Conservation (phyloP, 768 basidiomycete species). For the Amyloporia xantha region DNA sequence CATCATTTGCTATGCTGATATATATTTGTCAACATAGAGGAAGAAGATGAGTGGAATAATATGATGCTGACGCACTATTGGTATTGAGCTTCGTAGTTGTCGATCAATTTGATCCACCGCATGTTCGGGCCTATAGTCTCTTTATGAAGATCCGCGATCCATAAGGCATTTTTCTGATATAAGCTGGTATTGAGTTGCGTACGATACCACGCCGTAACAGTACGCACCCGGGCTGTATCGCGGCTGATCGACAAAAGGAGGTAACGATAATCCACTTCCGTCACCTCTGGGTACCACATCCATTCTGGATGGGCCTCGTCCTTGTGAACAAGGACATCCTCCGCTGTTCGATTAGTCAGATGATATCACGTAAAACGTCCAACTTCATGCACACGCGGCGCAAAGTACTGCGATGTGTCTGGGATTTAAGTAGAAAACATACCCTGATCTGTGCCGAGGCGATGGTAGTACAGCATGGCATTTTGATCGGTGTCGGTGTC, state of each 20-base stretch:
- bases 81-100: slow-evolving; percentile 65
- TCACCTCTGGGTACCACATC: slow-evolving; percentile 51
- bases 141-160: slow-evolving; percentile 62
- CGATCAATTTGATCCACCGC: slow-evolving; percentile 64
- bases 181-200: not conserved
- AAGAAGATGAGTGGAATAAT: too few species aligned
- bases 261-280: slow-evolving; percentile 61
- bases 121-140: slow-evolving; percentile 57
- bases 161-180: slow-evolving; percentile 65
- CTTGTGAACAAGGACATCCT: slow-evolving; percentile 61
- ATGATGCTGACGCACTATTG: slow-evolving; percentile 47
- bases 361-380: not conserved
- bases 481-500: slow-evolving; percentile 57
- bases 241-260: slow-evolving; percentile 45
- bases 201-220: not conserved
- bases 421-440: slow-evolving; percentile 16
- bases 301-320: slow-evolving; percentile 59
- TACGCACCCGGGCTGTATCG: slow-evolving; percentile 57
- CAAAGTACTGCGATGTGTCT: too few species aligned
- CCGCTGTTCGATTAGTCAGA: slow-evolving; percentile 35
- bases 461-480: slow-evolving; percentile 75
- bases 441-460: slow-evolving; percentile 66
- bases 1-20: slow-evolving; percentile 58
- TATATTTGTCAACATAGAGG: slow-evolving; percentile 1
- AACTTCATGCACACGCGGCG: too few species aligned